A percentile compares a stretch with the other conserved stretches of the same genome.
phyloP scores from a whole-genome alignment of 495 filamentous ascomycete genomes.

The Xylaria longipes region DNA sequence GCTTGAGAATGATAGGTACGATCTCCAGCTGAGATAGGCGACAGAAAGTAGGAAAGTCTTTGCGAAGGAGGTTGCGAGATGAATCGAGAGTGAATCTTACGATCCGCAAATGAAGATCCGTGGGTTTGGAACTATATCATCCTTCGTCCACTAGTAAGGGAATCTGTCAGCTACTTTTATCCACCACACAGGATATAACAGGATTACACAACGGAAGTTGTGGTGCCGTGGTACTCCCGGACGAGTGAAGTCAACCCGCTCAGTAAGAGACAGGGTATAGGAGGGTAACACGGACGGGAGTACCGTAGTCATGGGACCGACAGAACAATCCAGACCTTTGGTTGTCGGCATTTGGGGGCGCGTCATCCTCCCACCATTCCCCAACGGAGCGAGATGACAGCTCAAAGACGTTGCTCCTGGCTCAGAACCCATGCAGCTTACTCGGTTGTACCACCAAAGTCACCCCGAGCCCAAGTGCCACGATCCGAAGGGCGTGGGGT shows the following conservation, averaged over 20 bases:
- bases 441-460: slow-evolving; percentile 11
- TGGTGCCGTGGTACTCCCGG: neutral
- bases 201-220: slow-evolving; percentile 1
- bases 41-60: slow-evolving; percentile 15
- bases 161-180: slow-evolving; percentile 2
- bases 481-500: slow-evolving; percentile 1
- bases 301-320: slow-evolving; percentile 22
- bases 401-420: neutral
- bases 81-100: slow-evolving; percentile 15
- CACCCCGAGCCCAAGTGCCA: slow-evolving; percentile 11
- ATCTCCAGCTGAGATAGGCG: neutral
- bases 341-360: slow-evolving; percentile 13
- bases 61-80: slow-evolving; percentile 12
- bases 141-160: neutral
- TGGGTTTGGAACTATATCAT: slow-evolving; percentile 4
- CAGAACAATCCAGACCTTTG: slow-evolving; percentile 20
- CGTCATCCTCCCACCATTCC: neutral
- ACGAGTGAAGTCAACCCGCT: slow-evolving; percentile 15
- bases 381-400: slow-evolving; percentile 5
- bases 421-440: slow-evolving; percentile 22
- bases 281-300: slow-evolving; percentile 8
- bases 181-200: neutral
- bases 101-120: neutral
- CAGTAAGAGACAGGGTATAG: slow-evolving; percentile 13
- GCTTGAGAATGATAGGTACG: neutral